A percentile compares a stretch with the other conserved stretches of the same genome.
Conservation (phyloP, 2,329 filamentous ascomycete species). For the Tothia fuscella region DNA sequence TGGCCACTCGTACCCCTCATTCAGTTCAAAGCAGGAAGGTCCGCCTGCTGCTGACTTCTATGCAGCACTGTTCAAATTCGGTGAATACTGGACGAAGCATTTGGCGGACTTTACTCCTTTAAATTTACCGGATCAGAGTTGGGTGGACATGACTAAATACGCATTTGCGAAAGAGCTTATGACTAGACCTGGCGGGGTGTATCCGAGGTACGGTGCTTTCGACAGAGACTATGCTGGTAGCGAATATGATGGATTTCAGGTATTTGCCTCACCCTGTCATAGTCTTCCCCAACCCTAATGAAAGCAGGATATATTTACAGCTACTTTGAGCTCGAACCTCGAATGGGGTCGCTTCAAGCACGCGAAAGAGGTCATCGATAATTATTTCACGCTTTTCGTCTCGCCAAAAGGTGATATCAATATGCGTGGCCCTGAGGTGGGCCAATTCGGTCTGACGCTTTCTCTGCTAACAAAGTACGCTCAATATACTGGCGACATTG, state of each 20-base stretch:
- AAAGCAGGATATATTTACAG: slow-evolving; percentile 7
- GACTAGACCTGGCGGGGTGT: slow-evolving; percentile 5
- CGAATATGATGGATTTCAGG: slow-evolving; percentile 8
- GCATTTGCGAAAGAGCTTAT: slow-evolving; percentile 10
- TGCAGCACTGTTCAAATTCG: slow-evolving; percentile 6
- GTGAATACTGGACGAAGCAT: slow-evolving; percentile 10
- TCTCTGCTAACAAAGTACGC: slow-evolving; percentile 10
- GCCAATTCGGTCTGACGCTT: slow-evolving; percentile 7
- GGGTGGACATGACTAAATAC: slow-evolving; percentile 8
- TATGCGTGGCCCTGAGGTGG: slow-evolving; percentile 8
- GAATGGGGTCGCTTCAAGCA: slow-evolving; percentile 8
- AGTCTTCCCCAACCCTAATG: neutral
- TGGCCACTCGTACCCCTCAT: slow-evolving; percentile 1
- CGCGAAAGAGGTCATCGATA: slow-evolving; percentile 8
- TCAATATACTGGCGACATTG: slow-evolving; percentile 7
- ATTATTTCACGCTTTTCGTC: slow-evolving; percentile 9
- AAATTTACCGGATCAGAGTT: slow-evolving; percentile 5
- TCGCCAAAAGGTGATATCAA: slow-evolving; percentile 8
- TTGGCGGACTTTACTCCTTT: neutral
- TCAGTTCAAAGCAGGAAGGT: neutral
- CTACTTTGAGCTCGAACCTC: slow-evolving; percentile 2
- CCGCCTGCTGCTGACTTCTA: slow-evolving; percentile 1
- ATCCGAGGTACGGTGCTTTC: slow-evolving; percentile 8
- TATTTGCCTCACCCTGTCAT: neutral
- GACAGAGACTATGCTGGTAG: slow-evolving; percentile 6